Conservation (phyloP, 305 asterid genomes). For the Fraxinus floribunda region DNA sequence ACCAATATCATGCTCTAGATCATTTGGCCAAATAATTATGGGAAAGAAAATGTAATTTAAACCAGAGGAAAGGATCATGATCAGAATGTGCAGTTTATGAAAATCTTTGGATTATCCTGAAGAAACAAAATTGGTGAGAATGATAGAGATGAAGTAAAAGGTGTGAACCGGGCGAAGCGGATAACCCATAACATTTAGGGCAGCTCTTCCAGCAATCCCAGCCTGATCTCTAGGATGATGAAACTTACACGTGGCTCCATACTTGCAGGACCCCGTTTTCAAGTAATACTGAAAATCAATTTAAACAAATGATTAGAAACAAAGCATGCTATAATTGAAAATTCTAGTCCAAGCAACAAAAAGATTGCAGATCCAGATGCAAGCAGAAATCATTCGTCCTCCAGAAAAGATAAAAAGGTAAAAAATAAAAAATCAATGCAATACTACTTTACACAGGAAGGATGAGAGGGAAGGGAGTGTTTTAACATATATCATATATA, state of each 20-base stretch:
- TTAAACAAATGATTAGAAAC: constrained; percentile 17
- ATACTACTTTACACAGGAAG: neutral
- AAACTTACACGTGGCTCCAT: constrained; percentile 92
- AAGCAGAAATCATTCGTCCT: neutral
- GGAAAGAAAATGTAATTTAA: constrained; percentile 1
- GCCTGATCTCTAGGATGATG: constrained; percentile 97
- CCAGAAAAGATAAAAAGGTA: neutral
- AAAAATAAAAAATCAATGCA: neutral
- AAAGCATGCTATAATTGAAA: neutral
- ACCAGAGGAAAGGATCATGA: neutral
- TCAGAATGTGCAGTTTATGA: neutral
- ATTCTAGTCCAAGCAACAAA: neutral
- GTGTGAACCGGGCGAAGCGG: constrained; percentile 85
- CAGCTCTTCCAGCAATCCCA: constrained; percentile 83
- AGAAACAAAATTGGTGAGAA: constrained; percentile 16
- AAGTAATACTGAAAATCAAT: constrained; percentile 63
- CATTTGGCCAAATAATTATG: constrained; percentile 7
- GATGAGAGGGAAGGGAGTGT: neutral
- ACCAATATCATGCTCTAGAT: neutral
- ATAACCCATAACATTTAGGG: constrained; percentile 81
- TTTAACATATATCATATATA: neutral
- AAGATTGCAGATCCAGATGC: neutral
- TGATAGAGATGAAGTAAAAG: constrained; percentile 10
- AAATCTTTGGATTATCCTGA: neutral
- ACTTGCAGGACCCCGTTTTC: constrained; percentile 98